Conservation (phyloP, 257 asterid species). For the Nicotiana obtusifolia region DNA sequence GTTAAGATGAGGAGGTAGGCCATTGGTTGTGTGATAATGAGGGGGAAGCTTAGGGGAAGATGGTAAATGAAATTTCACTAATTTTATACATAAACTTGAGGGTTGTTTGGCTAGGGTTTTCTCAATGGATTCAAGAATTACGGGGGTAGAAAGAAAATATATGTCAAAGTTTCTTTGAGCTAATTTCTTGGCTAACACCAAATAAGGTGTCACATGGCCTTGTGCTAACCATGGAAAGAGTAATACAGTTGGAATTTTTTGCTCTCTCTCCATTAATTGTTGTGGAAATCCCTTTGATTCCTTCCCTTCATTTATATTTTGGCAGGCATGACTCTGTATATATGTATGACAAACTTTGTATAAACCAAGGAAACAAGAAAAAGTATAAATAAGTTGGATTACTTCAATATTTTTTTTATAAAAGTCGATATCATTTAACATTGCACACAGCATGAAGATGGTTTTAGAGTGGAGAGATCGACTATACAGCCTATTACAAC, state of each 20-base stretch:
- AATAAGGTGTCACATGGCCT: conserved; percentile 3
- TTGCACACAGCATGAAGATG: too few relatives aligned
- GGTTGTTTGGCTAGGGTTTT: too few relatives aligned
- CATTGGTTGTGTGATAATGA: not conserved
- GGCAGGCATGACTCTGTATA: not conserved
- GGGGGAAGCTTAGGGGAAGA: not conserved
- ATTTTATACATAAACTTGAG: too few relatives aligned
- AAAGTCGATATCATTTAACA: too few relatives aligned
- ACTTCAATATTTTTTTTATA: too few relatives aligned
- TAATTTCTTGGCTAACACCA: too few relatives aligned
- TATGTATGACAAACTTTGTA: not conserved
- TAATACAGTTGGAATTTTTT: not conserved
- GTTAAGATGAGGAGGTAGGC: not conserved
- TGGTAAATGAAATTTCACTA: too few relatives aligned
- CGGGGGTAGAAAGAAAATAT: too few relatives aligned
- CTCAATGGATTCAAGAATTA: too few relatives aligned
- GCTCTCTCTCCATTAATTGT: not conserved
- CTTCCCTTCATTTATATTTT: not conserved
- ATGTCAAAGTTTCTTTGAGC: too few relatives aligned
- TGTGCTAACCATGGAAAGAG: conserved; percentile 11
- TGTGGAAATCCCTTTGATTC: not conserved
- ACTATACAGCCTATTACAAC: too few relatives aligned
- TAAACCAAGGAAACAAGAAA: not conserved
- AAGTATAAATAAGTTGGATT: not conserved
- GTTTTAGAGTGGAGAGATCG: too few relatives aligned